These are phyloP conservation scores for Cucurbita ficifolia DNA, from an alignment of 306 rosid genomes.

Conservation along the genomic window DNA sequence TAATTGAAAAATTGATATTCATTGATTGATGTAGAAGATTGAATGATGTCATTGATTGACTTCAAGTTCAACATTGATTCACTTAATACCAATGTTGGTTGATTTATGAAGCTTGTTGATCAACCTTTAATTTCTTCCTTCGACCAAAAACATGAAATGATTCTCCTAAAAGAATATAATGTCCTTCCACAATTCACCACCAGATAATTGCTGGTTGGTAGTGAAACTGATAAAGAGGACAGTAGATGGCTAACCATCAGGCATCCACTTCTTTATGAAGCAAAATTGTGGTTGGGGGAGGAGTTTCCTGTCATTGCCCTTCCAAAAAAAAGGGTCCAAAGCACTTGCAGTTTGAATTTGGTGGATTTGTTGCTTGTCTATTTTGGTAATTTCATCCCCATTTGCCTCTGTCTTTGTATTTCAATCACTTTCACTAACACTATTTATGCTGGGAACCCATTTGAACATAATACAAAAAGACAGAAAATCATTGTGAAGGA, in stretches of 20 bases:
- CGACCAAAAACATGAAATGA: not conserved
- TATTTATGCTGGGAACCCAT: constrained; percentile 1
- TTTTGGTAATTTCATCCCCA: not conserved
- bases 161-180: not conserved
- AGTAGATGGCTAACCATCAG: not conserved
- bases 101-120: not conserved
- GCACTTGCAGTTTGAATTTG: not conserved
- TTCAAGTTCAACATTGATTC: not conserved
- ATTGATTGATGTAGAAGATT: not conserved
- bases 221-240: not conserved
- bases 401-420: not conserved
- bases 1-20: not conserved
- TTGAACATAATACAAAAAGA: constrained; percentile 3
- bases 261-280: not conserved
- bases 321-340: not conserved
- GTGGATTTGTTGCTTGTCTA: not conserved
- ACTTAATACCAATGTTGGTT: not conserved
- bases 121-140: not conserved
- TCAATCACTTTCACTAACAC: not conserved
- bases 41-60: not conserved
- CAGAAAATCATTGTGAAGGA: constrained; percentile 9
- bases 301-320: not conserved
- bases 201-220: not conserved
- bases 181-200: not conserved
- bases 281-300: not conserved